Conservation (phyloP, 2,329 filamentous ascomycete species). For the Fusarium domesticum region DNA sequence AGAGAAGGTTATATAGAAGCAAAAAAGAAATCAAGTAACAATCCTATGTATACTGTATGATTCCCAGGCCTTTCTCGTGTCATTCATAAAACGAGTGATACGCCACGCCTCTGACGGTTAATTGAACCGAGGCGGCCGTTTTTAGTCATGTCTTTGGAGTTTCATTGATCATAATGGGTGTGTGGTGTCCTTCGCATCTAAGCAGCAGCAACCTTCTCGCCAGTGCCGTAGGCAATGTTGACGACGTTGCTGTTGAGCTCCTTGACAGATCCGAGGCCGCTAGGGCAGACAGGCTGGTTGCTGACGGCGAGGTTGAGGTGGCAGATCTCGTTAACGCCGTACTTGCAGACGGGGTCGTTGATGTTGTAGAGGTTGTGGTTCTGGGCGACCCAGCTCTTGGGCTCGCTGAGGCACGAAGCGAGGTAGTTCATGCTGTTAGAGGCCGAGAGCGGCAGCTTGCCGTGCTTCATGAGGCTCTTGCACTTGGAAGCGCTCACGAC, state of each 20-base stretch:
- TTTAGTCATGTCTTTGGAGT: not conserved
- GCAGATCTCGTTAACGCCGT: conserved; percentile 52
- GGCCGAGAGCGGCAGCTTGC: conserved; percentile 53
- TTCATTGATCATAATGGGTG: conserved; percentile 18
- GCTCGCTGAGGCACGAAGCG: conserved; percentile 43
- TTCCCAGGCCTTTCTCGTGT: not conserved
- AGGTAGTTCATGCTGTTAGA: conserved; percentile 57
- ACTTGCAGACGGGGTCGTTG: conserved; percentile 47
- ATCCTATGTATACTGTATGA: not conserved
- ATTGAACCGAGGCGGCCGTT: not conserved
- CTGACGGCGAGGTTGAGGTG: conserved; percentile 43
- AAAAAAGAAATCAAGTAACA: not conserved
- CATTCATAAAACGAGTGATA: not conserved
- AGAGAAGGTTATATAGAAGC: not conserved
- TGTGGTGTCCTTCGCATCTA: not conserved
- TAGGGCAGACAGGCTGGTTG: conserved; percentile 53
- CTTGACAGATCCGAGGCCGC: conserved; percentile 38
- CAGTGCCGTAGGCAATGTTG: conserved; percentile 52
- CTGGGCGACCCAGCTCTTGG: conserved; percentile 49
- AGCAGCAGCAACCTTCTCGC: conserved; percentile 33
- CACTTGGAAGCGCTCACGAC: conserved; percentile 48
- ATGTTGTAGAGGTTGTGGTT: conserved; percentile 56
- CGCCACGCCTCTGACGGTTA: not conserved
- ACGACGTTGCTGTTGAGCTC: conserved; percentile 39
- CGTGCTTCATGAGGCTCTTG: conserved; percentile 45